Evolutionary conservation across 2,329 filamentous ascomycete genomes (phyloP).

Genomic region (Neopestalotiopsis sp.): DNA sequence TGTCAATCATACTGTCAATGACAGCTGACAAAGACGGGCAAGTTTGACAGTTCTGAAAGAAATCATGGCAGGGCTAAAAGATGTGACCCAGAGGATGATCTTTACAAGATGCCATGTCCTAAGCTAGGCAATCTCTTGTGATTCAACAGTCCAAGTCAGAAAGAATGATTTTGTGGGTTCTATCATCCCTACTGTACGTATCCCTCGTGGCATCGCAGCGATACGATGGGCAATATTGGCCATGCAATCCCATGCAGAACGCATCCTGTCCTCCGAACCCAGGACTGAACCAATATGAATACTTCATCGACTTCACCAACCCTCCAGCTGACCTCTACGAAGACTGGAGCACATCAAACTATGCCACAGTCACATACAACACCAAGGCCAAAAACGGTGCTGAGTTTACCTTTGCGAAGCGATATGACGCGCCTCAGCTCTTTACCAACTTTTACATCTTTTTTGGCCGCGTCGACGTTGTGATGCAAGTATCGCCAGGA

Average conservation of each 20-base stretch:
- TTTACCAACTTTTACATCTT: slow-evolving; percentile 40
- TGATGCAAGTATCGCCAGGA: slow-evolving; percentile 38
- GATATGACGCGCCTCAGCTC: slow-evolving; percentile 36
- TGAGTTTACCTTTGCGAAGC: slow-evolving; percentile 36
- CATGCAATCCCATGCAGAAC: slow-evolving; percentile 34
- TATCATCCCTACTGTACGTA: not conserved
- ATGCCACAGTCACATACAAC: slow-evolving; percentile 34
- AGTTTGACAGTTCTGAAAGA: not conserved
- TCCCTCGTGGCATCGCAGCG: not conserved
- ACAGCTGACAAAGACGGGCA: not conserved
- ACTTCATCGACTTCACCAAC: slow-evolving; percentile 39
- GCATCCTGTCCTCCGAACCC: slow-evolving; percentile 33
- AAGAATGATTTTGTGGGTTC: not conserved
- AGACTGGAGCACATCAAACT: slow-evolving; percentile 33
- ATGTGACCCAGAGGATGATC: not conserved
- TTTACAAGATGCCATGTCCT: not conserved
- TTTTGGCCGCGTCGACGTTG: slow-evolving; percentile 37
- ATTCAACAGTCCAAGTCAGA: not conserved
- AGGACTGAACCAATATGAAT: slow-evolving; percentile 26
- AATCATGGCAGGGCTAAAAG: not conserved
- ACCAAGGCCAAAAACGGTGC: slow-evolving; percentile 28
- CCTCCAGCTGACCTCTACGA: slow-evolving; percentile 25
- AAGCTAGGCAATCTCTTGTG: not conserved
- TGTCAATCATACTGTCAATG: not conserved
- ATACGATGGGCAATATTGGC: slow-evolving; percentile 13